Conservation (phyloP, 805 yeast species). For the Ogataea pilisensis region DNA sequence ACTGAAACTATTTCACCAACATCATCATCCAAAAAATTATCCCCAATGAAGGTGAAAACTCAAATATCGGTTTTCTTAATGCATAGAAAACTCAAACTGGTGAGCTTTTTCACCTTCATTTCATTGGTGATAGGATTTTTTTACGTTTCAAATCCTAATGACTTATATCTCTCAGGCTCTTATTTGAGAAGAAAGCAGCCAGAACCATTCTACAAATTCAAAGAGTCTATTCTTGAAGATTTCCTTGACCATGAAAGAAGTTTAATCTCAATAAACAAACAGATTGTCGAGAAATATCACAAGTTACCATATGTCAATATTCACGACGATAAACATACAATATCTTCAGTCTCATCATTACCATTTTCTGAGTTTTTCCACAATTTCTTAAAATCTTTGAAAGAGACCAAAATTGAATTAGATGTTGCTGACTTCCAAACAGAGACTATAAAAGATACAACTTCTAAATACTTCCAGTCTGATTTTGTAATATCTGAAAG, state of each 20-base stretch:
- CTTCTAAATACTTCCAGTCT: neutral
- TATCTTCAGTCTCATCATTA: too few species aligned
- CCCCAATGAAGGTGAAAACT: too few species aligned
- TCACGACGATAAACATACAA: neutral
- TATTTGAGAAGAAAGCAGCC: too few species aligned
- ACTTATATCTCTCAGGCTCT: too few species aligned
- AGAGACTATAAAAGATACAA: neutral
- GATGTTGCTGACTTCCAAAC: neutral
- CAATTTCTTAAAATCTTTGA: neutral
- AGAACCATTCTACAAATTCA: constrained; percentile 3
- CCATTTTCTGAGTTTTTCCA: neutral
- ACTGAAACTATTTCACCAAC: too few species aligned
- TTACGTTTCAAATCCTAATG: too few species aligned
- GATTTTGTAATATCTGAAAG: neutral
- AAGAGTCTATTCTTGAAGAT: neutral
- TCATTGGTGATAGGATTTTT: too few species aligned
- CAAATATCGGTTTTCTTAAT: too few species aligned
- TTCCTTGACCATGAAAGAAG: neutral
- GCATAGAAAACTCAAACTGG: too few species aligned
- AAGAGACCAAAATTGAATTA: neutral
- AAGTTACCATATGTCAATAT: neutral
- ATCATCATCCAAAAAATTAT: too few species aligned
- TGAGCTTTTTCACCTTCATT: too few species aligned
- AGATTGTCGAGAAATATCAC: neutral
- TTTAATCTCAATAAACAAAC: neutral